phyloP scores from a whole-genome alignment of 495 filamentous ascomycete genomes.

The Darksidea phi region DNA sequence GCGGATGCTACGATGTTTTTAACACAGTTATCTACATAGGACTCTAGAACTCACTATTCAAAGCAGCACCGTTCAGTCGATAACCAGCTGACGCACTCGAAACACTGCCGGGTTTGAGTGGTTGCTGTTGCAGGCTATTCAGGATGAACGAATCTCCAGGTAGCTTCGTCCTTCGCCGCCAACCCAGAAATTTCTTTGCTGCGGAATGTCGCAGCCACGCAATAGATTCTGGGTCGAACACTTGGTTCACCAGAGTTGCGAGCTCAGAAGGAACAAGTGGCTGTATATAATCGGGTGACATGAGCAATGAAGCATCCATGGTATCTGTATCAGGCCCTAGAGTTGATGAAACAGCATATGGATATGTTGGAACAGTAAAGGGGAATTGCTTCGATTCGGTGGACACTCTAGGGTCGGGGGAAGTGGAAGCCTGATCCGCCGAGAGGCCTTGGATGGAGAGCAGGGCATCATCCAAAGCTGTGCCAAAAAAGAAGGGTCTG shows the following conservation, averaged over 20 bases:
- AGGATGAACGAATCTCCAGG: conserved; percentile 26
- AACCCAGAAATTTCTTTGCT: conserved; percentile 73
- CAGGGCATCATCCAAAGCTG: conserved; percentile 30
- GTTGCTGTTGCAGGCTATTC: conserved; percentile 12
- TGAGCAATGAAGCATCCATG: conserved; percentile 94
- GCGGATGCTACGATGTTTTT: conserved; percentile 16
- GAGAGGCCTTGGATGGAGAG: conserved; percentile 22
- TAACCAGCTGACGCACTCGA: conserved; percentile 22
- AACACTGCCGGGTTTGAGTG: conserved; percentile 11
- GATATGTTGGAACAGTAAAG: conserved; percentile 37
- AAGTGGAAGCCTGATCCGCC: conserved; percentile 6
- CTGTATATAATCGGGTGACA: conserved; percentile 90
- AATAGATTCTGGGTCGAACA: conserved; percentile 77
- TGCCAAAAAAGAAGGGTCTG: conserved; percentile 67
- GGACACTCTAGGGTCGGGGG: not conserved
- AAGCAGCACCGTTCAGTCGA: conserved; percentile 13
- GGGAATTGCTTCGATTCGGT: conserved; percentile 12
- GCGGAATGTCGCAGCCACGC: conserved; percentile 85
- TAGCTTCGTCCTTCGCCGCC: conserved; percentile 26
- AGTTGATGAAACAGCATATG: conserved; percentile 81
- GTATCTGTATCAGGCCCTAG: conserved; percentile 73
- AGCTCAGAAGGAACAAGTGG: conserved; percentile 82
- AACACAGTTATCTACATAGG: conserved; percentile 2
- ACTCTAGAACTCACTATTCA: conserved; percentile 7
- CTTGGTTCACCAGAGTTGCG: conserved; percentile 60